Conservation (phyloP, 164 flowering plant species). For the Piper betle region DNA sequence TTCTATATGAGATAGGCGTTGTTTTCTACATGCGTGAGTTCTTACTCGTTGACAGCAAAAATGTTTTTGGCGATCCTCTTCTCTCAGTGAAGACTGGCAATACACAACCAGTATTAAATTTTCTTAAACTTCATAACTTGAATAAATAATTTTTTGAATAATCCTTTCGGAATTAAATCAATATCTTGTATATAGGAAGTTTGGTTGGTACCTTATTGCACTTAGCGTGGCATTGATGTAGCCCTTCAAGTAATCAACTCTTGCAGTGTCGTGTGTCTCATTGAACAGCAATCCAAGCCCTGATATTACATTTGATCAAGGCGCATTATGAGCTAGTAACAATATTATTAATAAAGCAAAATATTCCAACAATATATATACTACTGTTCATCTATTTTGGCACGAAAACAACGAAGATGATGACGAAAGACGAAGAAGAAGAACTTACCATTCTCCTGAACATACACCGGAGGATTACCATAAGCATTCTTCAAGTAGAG, state of each 20-base stretch:
- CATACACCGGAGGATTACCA: slow-evolving; percentile 16
- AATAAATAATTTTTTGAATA: too few relatives aligned
- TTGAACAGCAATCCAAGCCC: slow-evolving; percentile 7
- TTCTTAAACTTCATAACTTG: too few relatives aligned
- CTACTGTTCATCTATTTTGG: too few relatives aligned
- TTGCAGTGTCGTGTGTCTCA: slow-evolving; percentile 16
- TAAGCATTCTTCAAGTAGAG: slow-evolving; percentile 12
- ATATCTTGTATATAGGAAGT: not conserved
- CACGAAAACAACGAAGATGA: too few relatives aligned
- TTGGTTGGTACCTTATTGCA: slow-evolving; percentile 22
- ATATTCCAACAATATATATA: too few relatives aligned
- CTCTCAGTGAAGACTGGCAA: too few relatives aligned
- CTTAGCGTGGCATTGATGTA: slow-evolving; percentile 11
- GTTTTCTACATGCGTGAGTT: too few relatives aligned
- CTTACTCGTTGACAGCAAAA: too few relatives aligned
- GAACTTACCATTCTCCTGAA: slow-evolving; percentile 20
- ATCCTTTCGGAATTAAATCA: not conserved
- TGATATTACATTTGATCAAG: not conserved
- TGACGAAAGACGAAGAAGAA: not conserved
- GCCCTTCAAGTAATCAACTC: slow-evolving; percentile 11
- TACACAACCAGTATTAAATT: too few relatives aligned
- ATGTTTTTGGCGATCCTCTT: too few relatives aligned
- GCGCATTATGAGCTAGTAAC: not conserved
- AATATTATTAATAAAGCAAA: too few relatives aligned
- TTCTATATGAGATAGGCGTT: too few relatives aligned